Evolutionary conservation across 257 asterid genomes (phyloP).

Genomic region (Cruciata laevipes): DNA sequence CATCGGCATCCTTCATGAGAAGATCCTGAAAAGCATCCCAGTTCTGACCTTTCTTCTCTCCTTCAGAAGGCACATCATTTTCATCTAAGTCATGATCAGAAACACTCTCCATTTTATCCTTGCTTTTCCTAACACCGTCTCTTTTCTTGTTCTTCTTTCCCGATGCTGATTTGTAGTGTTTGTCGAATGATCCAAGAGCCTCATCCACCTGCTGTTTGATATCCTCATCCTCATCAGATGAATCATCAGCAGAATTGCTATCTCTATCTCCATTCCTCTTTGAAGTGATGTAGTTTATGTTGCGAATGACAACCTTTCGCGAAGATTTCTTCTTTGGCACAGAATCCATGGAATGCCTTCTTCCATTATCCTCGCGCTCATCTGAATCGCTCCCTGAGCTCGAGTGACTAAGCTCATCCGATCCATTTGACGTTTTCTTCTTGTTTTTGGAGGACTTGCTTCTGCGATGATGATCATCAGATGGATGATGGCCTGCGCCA

Average conservation of each 20-base stretch:
- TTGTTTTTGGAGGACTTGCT: constrained; percentile 30
- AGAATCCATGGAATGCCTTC: constrained; percentile 28
- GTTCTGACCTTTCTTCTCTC: constrained; percentile 35
- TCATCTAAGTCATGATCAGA: constrained; percentile 22
- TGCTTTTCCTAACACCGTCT: constrained; percentile 35
- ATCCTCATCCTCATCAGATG: constrained; percentile 43
- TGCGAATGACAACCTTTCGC: constrained; percentile 69
- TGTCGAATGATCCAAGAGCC: constrained; percentile 52
- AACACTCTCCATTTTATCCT: constrained; percentile 13
- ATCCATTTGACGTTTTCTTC: constrained; percentile 26
- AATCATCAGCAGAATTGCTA: constrained; percentile 33
- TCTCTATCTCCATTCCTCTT: constrained; percentile 37
- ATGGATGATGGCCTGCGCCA: constrained; percentile 21
- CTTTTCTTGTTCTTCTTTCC: constrained; percentile 29
- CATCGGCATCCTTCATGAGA: constrained; percentile 61
- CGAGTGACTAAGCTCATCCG: constrained; percentile 25
- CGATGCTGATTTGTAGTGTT: constrained; percentile 37
- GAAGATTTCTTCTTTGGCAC: constrained; percentile 42
- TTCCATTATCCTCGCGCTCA: constrained; percentile 32
- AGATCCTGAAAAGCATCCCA: constrained; percentile 80
- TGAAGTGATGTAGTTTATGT: constrained; percentile 67
- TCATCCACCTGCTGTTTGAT: constrained; percentile 53
- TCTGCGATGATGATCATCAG: constrained; percentile 26
- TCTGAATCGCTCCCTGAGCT: constrained; percentile 42
- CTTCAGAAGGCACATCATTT: constrained; percentile 25